A percentile compares a stretch with the other conserved stretches of the same genome.
phyloP scores from a whole-genome alignment of 1,139 yeast genomes.

The Pneumocystis wakefieldiae region DNA sequence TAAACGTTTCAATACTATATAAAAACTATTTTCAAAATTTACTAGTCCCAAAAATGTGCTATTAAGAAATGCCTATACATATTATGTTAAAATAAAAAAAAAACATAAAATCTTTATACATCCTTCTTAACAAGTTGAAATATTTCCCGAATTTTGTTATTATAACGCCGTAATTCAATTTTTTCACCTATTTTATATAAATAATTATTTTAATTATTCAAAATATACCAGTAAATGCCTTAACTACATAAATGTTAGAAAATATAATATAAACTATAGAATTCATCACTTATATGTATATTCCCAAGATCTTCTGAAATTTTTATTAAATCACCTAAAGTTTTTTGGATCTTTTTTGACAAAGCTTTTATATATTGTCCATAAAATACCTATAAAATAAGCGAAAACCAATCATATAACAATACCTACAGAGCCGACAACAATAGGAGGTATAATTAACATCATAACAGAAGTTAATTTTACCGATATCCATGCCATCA shows the following conservation, averaged over 20 bases:
- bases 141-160: constrained; percentile 57
- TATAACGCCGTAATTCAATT: constrained; percentile 45
- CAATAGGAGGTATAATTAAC: constrained; percentile 65
- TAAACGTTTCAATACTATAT: neutral
- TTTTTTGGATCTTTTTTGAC: constrained; percentile 66
- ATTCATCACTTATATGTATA: constrained; percentile 21
- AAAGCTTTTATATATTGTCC: constrained; percentile 67
- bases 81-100: constrained; percentile 25
- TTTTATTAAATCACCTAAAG: constrained; percentile 71
- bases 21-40: neutral
- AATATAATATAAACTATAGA: neutral
- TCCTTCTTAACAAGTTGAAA: constrained; percentile 64
- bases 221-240: neutral
- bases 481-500: constrained; percentile 82
- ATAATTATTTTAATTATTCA: constrained; percentile 69
- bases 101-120: constrained; percentile 42
- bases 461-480: constrained; percentile 63
- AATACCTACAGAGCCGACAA: constrained; percentile 10
- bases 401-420: constrained; percentile 40
- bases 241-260: neutral
- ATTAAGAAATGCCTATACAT: neutral
- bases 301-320: constrained; percentile 87
- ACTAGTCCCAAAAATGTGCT: neutral
- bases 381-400: constrained; percentile 33
- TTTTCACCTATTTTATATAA: constrained; percentile 47